Conservation (phyloP, 2,329 filamentous ascomycete species). For the Beauveria bassiana region DNA sequence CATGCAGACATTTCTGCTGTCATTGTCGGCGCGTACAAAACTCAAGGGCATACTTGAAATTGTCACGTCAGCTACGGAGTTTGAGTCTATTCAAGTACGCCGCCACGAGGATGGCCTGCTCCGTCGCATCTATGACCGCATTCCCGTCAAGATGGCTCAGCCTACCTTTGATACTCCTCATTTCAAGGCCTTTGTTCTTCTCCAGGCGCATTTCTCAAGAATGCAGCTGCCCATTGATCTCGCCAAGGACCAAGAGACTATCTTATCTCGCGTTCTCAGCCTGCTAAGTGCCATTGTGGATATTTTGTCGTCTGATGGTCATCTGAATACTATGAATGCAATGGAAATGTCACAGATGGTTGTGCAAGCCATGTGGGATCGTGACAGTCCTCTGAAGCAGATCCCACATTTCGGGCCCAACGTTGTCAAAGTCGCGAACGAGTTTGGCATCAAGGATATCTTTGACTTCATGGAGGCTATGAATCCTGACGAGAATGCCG, state of each 20-base stretch:
- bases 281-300: conserved; percentile 89
- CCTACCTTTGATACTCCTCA: conserved; percentile 85
- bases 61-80: conserved; percentile 92
- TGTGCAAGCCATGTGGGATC: conserved; percentile 98
- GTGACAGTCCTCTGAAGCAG: conserved; percentile 92
- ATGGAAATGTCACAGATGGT: conserved; percentile 99
- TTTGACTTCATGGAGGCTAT: conserved; percentile 99
- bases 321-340: conserved; percentile 93
- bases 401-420: conserved; percentile 89
- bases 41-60: conserved; percentile 97
- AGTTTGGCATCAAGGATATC: conserved; percentile 80
- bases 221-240: conserved; percentile 96
- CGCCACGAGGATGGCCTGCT: conserved; percentile 85
- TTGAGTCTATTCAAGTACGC: conserved; percentile 89
- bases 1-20: conserved; percentile 97
- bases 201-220: conserved; percentile 94
- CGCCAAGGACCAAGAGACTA: conserved; percentile 87
- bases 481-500: conserved; percentile 86
- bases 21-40: conserved; percentile 80
- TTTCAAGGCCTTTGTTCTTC: conserved; percentile 95
- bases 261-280: conserved; percentile 77
- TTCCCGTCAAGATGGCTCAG: conserved; percentile 92
- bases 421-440: conserved; percentile 73
- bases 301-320: conserved; percentile 89
- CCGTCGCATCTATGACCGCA: conserved; percentile 84